phyloP scores from a whole-genome alignment of 257 asterid species.

The Rubia yunnanensis region DNA sequence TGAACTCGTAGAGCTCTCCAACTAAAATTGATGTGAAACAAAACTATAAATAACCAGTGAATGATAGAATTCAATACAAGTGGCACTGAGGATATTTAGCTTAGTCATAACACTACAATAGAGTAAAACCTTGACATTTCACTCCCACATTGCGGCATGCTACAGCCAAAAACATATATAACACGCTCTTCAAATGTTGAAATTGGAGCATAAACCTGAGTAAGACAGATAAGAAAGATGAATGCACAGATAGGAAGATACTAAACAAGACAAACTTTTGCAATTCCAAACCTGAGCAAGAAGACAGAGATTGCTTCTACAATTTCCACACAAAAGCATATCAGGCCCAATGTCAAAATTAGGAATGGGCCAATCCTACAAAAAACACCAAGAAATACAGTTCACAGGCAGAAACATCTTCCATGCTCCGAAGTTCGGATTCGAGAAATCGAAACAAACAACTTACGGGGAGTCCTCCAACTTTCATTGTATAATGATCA shows the following conservation, averaged over 20 bases:
- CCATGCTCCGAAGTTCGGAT: neutral
- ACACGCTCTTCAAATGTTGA: conserved; percentile 52
- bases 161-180: conserved; percentile 62
- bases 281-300: conserved; percentile 56
- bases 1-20: conserved; percentile 87
- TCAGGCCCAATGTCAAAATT: conserved; percentile 24
- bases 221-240: neutral
- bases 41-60: neutral
- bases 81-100: neutral
- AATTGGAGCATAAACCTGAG: conserved; percentile 82
- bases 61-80: neutral
- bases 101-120: conserved; percentile 1
- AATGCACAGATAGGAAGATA: neutral
- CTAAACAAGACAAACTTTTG: neutral
- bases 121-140: conserved; percentile 41
- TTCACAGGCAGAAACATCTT: neutral
- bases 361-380: conserved; percentile 76
- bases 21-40: conserved; percentile 32
- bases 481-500: conserved; percentile 77
- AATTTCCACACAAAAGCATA: conserved; percentile 46
- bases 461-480: conserved; percentile 87
- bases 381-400: neutral
- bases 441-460: neutral
- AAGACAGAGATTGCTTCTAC: conserved; percentile 55
- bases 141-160: conserved; percentile 51